Percentiles rank a stretch among this genome's conserved stretches.
These are phyloP conservation scores for Cladosporium sp. DNA, from an alignment of 2,329 filamentous ascomycete species.

Conservation along the genomic window DNA sequence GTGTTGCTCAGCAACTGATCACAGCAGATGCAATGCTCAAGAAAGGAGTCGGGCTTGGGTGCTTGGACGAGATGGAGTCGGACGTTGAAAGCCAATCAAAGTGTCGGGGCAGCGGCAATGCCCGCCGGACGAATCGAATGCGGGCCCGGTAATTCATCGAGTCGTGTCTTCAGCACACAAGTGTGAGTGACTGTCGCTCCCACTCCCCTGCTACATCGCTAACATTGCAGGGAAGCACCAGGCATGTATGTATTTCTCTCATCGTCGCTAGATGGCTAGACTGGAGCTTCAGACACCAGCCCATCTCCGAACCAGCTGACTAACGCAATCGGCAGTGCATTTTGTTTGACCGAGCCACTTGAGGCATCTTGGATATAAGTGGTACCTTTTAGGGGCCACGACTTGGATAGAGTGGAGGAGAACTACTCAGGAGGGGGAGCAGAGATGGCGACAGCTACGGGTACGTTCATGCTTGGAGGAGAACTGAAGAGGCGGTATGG, in stretches of 20 bases:
- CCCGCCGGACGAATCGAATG: slow-evolving; percentile 5
- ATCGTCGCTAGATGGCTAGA: background rate
- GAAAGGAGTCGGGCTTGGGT: background rate
- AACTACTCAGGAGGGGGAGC: slow-evolving; percentile 19
- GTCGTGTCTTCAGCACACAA: slow-evolving; percentile 15
- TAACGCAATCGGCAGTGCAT: slow-evolving; percentile 15
- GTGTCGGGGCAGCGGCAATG: slow-evolving; percentile 1
- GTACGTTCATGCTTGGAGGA: slow-evolving; percentile 19
- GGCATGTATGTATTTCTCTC: background rate
- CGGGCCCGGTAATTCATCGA: slow-evolving; percentile 17
- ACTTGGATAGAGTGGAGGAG: slow-evolving; percentile 13
- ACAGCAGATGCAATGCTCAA: background rate
- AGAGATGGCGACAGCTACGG: slow-evolving; percentile 28
- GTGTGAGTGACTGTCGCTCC: slow-evolving; percentile 7
- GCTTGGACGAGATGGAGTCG: slow-evolving; percentile 11
- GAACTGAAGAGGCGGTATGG: background rate
- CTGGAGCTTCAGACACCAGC: background rate
- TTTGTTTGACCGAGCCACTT: slow-evolving; percentile 11
- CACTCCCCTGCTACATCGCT: slow-evolving; percentile 12
- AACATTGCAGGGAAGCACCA: slow-evolving; percentile 7
- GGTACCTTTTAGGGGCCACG: slow-evolving; percentile 1
- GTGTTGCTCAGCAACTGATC: background rate
- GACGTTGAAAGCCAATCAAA: slow-evolving; percentile 15
- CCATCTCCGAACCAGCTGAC: background rate
- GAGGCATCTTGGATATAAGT: slow-evolving; percentile 8